Percentiles rank a stretch among this genome's conserved stretches.
These are phyloP conservation scores for Aspergillus hancockii DNA, from an alignment of 495 filamentous ascomycete genomes.

Conservation along the genomic window DNA sequence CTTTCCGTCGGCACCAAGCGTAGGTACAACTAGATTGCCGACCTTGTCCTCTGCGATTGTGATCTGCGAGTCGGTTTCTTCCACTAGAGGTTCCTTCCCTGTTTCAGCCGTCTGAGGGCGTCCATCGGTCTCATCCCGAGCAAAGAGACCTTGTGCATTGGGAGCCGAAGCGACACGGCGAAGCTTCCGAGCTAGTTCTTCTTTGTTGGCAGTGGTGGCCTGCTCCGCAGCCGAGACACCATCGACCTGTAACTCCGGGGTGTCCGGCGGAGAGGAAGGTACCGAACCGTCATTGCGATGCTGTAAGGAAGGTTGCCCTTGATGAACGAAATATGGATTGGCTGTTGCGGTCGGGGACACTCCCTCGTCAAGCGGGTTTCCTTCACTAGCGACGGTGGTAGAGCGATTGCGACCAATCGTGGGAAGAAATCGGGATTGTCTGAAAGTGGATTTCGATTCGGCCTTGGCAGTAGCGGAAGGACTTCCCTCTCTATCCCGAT, in stretches of 20 bases:
- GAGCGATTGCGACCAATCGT: conserved; percentile 77
- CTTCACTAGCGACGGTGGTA: conserved; percentile 89
- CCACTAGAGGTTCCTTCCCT: conserved; percentile 70
- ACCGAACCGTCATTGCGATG: conserved; percentile 94
- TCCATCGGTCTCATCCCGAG: conserved; percentile 60
- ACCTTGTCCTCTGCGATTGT: conserved; percentile 48
- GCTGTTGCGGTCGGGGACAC: conserved; percentile 92
- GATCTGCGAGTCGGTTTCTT: conserved; percentile 56
- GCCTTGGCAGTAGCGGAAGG: conserved; percentile 39
- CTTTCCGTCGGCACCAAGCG: conserved; percentile 39
- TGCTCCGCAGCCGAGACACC: conserved; percentile 74
- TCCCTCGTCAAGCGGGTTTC: conserved; percentile 82
- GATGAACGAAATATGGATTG: conserved; percentile 96
- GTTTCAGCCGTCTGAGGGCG: conserved; percentile 79
- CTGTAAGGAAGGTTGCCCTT: conserved; percentile 87
- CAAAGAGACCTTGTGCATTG: conserved; percentile 93
- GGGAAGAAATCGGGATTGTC: conserved; percentile 82
- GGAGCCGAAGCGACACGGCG: conserved; percentile 93
- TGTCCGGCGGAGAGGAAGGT: conserved; percentile 95
- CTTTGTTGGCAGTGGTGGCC: conserved; percentile 78
- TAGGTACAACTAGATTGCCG: conserved; percentile 44
- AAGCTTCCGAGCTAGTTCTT: conserved; percentile 89
- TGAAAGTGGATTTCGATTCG: conserved; percentile 66
- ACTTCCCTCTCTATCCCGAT: conserved; percentile 21
- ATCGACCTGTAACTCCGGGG: conserved; percentile 73